A percentile compares a stretch with the other conserved stretches of the same genome.
Conservation (phyloP, 352 stramenopile species). For the Phytophthora chlamydospora region DNA sequence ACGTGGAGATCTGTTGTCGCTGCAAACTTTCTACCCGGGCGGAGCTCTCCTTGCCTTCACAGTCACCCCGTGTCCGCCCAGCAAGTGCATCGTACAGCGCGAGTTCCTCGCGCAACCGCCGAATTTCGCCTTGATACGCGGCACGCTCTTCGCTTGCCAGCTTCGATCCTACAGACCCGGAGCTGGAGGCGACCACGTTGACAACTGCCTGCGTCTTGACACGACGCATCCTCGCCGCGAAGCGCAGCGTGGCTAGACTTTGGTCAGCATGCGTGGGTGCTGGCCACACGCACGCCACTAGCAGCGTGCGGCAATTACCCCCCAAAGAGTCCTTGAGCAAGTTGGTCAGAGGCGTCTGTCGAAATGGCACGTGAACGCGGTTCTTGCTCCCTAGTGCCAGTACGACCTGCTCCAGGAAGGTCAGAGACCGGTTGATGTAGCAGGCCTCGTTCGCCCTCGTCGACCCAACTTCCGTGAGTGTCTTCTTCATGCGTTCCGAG, state of each 20-base stretch:
- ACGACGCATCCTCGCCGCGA: conserved; percentile 88
- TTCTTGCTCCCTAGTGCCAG: conserved; percentile 92
- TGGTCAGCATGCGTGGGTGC: conserved; percentile 75
- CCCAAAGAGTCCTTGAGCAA: conserved; percentile 90
- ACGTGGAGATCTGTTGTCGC: conserved; percentile 32
- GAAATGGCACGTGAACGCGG: conserved; percentile 90
- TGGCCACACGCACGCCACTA: conserved; percentile 90
- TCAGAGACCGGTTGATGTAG: conserved; percentile 72
- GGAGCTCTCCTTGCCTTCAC: conserved; percentile 30
- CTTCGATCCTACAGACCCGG: conserved; percentile 15
- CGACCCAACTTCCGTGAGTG: conserved; percentile 42
- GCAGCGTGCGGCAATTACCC: conserved; percentile 79
- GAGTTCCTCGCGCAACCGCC: conserved; percentile 59
- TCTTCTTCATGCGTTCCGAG: conserved; percentile 93
- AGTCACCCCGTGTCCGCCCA: conserved; percentile 41
- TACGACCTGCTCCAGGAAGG: conserved; percentile 86
- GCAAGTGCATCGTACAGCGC: conserved; percentile 68
- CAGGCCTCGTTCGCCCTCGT: conserved; percentile 53
- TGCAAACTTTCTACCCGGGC: conserved; percentile 31
- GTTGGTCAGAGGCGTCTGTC: conserved; percentile 93
- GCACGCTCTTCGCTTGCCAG: conserved; percentile 24
- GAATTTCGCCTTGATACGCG: conserved; percentile 54
- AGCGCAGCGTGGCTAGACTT: conserved; percentile 90
- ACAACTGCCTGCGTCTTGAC: conserved; percentile 80
- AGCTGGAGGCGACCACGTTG: conserved; percentile 45